These are phyloP conservation scores for Huntiella decipiens DNA, from an alignment of 2,329 filamentous ascomycete genomes.

Conservation along the genomic window DNA sequence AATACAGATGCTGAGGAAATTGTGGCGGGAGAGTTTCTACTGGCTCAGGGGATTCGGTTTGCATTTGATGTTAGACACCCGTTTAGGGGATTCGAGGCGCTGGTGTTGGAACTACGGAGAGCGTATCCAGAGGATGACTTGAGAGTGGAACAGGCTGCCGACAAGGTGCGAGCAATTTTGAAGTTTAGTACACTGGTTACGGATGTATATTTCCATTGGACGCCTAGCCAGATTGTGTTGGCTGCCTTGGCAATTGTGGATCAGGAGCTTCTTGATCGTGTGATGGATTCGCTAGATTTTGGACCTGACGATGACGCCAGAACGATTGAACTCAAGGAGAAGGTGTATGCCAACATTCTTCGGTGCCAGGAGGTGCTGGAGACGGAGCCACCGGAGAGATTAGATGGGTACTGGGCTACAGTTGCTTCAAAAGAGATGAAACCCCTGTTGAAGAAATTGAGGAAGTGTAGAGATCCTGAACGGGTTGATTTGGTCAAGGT, in stretches of 20 bases:
- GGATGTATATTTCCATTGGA: conserved; percentile 93
- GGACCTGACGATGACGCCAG: conserved; percentile 15
- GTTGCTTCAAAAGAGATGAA: conserved; percentile 32
- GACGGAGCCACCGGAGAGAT: conserved; percentile 36
- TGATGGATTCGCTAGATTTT: conserved; percentile 12
- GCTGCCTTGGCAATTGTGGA: conserved; percentile 64
- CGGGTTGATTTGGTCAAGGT: conserved; percentile 52
- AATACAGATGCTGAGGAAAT: conserved; percentile 62
- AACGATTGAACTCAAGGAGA: conserved; percentile 20
- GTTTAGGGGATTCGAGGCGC: conserved; percentile 70
- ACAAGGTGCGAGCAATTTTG: conserved; percentile 51
- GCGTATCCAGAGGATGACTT: conserved; percentile 39
- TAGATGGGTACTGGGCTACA: conserved; percentile 34
- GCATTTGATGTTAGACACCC: conserved; percentile 87
- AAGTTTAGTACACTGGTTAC: conserved; percentile 70
- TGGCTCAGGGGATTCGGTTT: conserved; percentile 83
- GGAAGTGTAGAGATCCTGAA: conserved; percentile 54
- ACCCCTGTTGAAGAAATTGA: conserved; percentile 48
- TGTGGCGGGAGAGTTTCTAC: conserved; percentile 75
- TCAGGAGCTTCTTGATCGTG: conserved; percentile 31
- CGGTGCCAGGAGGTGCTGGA: conserved; percentile 35
- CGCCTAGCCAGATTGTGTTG: conserved; percentile 84
- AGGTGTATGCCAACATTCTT: conserved; percentile 29
- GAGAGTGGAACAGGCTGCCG: conserved; percentile 43
- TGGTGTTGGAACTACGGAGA: conserved; percentile 61